Evolutionary conservation across 73 alveolate genomes (phyloP).

Genomic region (Paramecium sonneborni): DNA sequence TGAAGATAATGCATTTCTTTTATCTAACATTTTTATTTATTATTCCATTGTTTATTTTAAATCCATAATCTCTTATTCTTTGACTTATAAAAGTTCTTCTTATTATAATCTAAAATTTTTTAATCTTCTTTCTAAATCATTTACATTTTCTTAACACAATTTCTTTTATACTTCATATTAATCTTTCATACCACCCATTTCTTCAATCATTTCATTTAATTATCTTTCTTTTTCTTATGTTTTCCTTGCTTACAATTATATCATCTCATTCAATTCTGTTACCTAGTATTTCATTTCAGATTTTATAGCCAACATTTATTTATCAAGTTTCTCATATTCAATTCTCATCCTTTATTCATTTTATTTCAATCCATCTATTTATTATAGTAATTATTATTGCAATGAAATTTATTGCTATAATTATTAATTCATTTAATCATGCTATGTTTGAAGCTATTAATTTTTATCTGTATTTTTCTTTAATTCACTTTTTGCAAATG

Average conservation of each 20-base stretch:
- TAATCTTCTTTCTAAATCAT: slow-evolving; percentile 50
- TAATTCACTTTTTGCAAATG: not conserved
- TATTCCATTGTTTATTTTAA: slow-evolving; percentile 36
- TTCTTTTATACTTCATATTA: slow-evolving; percentile 54
- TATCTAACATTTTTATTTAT: slow-evolving; percentile 45
- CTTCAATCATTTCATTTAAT: not conserved
- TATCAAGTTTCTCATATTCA: slow-evolving; percentile 29
- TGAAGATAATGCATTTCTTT: not conserved
- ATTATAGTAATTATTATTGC: not conserved
- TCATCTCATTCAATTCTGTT: slow-evolving; percentile 36
- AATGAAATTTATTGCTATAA: not conserved
- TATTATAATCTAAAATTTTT: not conserved
- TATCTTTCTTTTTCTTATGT: slow-evolving; percentile 26
- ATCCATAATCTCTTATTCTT: slow-evolving; percentile 15
- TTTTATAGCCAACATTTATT: not conserved
- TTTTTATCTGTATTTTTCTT: slow-evolving; percentile 11
- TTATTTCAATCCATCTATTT: slow-evolving; percentile 36
- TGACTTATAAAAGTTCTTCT: not conserved
- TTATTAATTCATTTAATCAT: slow-evolving; percentile 14
- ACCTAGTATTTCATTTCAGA: not conserved
- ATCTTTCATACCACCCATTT: slow-evolving; percentile 48
- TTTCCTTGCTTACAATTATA: not conserved
- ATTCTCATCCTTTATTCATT: not conserved
- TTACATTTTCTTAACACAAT: not conserved
- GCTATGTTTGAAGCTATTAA: not conserved